phyloP scores from a whole-genome alignment of 75 land plant species.

The Chamaecyparis obtusa region DNA sequence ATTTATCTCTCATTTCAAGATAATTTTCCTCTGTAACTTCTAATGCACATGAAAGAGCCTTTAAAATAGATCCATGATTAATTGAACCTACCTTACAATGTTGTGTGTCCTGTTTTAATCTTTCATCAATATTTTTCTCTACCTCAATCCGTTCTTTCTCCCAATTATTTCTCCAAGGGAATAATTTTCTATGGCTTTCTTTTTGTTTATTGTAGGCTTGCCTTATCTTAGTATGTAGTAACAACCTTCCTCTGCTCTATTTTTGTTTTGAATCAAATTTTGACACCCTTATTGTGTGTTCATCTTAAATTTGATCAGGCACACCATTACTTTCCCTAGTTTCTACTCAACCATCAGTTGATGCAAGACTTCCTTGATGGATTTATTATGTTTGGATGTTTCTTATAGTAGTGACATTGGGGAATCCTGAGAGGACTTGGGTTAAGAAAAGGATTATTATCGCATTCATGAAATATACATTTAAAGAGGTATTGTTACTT shows the following conservation, averaged over 20 bases:
- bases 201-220: constrained; percentile 43
- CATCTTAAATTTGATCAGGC: constrained; percentile 6
- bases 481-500: too few species aligned
- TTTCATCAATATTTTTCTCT: constrained; percentile 24
- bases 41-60: constrained; percentile 74
- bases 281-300: background rate
- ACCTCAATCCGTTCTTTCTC: constrained; percentile 45
- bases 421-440: too few species aligned
- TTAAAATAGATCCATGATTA: constrained; percentile 70
- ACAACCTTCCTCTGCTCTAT: constrained; percentile 17
- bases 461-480: too few species aligned
- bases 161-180: constrained; percentile 50
- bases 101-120: constrained; percentile 11
- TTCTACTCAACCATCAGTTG: constrained; percentile 12
- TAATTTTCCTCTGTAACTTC: constrained; percentile 75
- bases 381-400: too few species aligned
- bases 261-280: constrained; percentile 23
- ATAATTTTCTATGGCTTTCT: constrained; percentile 31
- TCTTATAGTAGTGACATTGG: too few species aligned
- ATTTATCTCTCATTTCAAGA: constrained; percentile 85
- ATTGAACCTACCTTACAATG: constrained; percentile 48
- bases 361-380: constrained; percentile 27
- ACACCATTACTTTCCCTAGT: constrained; percentile 12
- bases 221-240: constrained; percentile 46
- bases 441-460: too few species aligned